These are phyloP conservation scores for Cydonia oblonga DNA, from an alignment of 331 rosid genomes.

Conservation along the genomic window DNA sequence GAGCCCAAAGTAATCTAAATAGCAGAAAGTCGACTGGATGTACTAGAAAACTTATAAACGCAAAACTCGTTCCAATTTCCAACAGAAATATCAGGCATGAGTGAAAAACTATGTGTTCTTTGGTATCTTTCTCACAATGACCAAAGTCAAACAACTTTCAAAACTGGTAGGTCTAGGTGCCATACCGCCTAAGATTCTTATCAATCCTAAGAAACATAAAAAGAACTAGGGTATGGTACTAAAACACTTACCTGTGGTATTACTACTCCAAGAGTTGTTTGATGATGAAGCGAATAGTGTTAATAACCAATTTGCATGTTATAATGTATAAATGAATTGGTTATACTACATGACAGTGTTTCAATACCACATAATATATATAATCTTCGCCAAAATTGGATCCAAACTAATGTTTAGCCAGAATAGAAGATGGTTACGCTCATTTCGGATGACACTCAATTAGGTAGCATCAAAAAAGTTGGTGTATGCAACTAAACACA, in stretches of 20 bases:
- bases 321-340: too few relatives aligned
- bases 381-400: neutral
- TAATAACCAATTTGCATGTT: neutral
- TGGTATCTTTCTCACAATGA: neutral
- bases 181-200: neutral
- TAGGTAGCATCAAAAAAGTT: neutral
- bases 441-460: neutral
- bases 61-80: neutral
- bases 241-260: too few relatives aligned
- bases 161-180: neutral
- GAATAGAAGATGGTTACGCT: neutral
- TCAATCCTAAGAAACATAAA: neutral
- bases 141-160: neutral
- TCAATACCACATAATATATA: neutral
- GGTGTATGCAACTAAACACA: neutral
- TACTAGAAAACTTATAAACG: neutral
- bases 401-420: neutral
- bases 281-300: neutral
- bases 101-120: neutral
- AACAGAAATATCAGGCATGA: neutral
- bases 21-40: neutral
- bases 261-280: neutral
- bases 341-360: too few relatives aligned
- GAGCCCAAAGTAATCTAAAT: neutral
- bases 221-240: too few relatives aligned